phyloP scores from a whole-genome alignment of 257 asterid species.

The Cruciata laevipes region DNA sequence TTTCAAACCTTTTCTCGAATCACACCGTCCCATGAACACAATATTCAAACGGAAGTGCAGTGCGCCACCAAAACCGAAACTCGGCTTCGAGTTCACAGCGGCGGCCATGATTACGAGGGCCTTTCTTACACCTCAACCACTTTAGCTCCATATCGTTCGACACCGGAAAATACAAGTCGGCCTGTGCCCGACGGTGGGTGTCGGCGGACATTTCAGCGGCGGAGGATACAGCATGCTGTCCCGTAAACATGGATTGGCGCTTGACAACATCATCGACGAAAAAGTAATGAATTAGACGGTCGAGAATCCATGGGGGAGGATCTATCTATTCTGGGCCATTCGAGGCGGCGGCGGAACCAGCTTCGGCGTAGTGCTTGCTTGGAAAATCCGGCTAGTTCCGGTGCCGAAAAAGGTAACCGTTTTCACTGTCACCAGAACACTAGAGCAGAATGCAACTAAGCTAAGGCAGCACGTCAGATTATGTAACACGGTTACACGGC shows the following conservation, averaged over 20 bases:
- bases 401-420: conserved; percentile 26
- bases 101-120: no score
- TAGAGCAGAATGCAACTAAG: conserved; percentile 23
- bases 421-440: conserved; percentile 18
- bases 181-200: conserved; percentile 22
- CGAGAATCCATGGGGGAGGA: conserved; percentile 26
- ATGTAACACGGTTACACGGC: background rate
- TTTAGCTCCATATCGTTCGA: no score
- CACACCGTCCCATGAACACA: no score
- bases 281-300: conserved; percentile 11
- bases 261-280: conserved; percentile 23
- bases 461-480: conserved; percentile 30
- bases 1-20: no score
- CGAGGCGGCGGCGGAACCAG: conserved; percentile 32
- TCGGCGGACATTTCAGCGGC: conserved; percentile 28
- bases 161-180: no score
- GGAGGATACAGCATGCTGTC: conserved; percentile 27
- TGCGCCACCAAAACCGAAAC: no score
- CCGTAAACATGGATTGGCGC: conserved; percentile 24
- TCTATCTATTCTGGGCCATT: conserved; percentile 29
- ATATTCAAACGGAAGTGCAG: no score
- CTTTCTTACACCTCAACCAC: no score
- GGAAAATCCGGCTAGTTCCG: conserved; percentile 21
- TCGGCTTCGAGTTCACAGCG: no score
- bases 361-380: conserved; percentile 24